Evolutionary conservation across 2,329 filamentous ascomycete genomes (phyloP), one percentile per base, ranked within the genome.

Genomic region (Fusarium dimerum): DNA sequence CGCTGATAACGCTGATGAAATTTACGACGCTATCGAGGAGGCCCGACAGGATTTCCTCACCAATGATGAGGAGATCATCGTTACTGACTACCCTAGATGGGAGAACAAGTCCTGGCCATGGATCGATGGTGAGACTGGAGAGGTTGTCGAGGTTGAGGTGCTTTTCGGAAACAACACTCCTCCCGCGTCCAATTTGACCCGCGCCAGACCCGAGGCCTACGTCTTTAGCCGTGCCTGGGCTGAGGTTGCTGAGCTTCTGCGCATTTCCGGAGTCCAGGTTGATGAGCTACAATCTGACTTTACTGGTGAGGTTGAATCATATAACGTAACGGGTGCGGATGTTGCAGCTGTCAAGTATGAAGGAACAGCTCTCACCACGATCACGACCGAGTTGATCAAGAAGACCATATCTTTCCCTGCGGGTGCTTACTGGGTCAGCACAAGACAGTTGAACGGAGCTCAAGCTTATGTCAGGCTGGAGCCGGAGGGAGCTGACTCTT

Each of bases 401-500:
- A 58, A 47, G 43, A 50, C 60, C 17, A 17, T 66, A 1, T 52
- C 36, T 2, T 45, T 68, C 2, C 63, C 63, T 2, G 56, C 54
- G 1, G 66, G 66, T 1, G 61, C 62, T 10, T 68, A 64, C 53
- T 54, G 57, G 51, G 58, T 68, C 1, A 66, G 61, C 54, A 66
- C 65, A 11, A 56, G 63, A 38, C 66, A 68, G 58, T 63, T 62
- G 55, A 67, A 66, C 18, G 64, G 63, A 0, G 66, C 59, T 7
- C 55, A 63, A 1, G 63, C 65, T 0, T 62, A 66, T 20, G 48
- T 61, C 2, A 59, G 57, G 5, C 45, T 68, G 13, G 66, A 67
- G 60, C 66, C 66, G 0, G 66, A 68, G 56, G 57, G 58, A 8
- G 57, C 60, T 10, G 64, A 66, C 48, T 67, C 65, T 1, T 68